phyloP scores from a whole-genome alignment of 768 basidiomycete genomes.

The Amanita pallidorosea region DNA sequence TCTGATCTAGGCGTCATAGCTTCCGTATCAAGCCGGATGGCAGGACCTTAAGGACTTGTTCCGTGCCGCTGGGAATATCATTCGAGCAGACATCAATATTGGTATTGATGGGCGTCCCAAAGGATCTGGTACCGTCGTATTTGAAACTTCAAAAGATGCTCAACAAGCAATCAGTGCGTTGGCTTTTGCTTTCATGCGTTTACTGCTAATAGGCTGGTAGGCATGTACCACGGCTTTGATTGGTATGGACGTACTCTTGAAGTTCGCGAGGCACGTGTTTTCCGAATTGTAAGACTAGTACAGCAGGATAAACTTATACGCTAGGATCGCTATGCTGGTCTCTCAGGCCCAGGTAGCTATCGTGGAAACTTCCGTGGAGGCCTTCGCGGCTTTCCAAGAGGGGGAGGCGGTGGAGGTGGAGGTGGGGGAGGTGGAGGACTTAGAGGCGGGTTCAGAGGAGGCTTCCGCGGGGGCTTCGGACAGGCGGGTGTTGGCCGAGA shows the following conservation, averaged over 20 bases:
- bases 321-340: constrained; percentile 82
- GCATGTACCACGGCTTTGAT: constrained; percentile 94
- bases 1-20: constrained; percentile 28
- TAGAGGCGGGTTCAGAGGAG: constrained; percentile 37
- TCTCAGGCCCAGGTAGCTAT: constrained; percentile 59
- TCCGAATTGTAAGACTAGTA: not conserved
- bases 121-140: constrained; percentile 96
- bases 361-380: constrained; percentile 51
- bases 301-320: not conserved
- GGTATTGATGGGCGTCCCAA: constrained; percentile 89
- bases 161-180: constrained; percentile 84
- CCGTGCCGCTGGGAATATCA: constrained; percentile 89
- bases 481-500: constrained; percentile 47
- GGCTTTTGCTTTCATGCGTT: not conserved
- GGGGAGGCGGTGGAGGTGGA: constrained; percentile 3
- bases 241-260: constrained; percentile 96
- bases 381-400: constrained; percentile 32
- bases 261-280: constrained; percentile 72
- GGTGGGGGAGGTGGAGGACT: constrained; percentile 16
- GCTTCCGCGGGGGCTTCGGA: constrained; percentile 40
- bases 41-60: constrained; percentile 97
- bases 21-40: constrained; percentile 98
- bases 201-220: constrained; percentile 26
- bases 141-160: constrained; percentile 85
- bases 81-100: constrained; percentile 92